These are phyloP conservation scores for Besnoitia besnoiti DNA, from an alignment of 169 alveolate genomes.

Conservation along the genomic window DNA sequence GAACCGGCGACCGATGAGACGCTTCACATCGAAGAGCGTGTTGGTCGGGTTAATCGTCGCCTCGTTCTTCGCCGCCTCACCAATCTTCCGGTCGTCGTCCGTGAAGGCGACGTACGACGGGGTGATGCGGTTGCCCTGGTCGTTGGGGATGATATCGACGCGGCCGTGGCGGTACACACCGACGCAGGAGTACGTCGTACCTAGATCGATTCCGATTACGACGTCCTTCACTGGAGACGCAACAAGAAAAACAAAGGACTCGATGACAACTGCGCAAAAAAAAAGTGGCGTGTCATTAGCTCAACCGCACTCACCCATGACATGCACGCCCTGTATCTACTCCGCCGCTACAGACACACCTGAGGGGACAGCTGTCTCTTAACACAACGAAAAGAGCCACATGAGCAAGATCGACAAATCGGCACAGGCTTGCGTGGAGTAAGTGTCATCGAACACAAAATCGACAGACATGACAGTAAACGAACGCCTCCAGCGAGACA, in stretches of 20 bases:
- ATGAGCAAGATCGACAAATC: no score
- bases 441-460: no score
- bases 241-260: neutral
- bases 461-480: no score
- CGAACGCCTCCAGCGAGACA: no score
- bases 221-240: conserved; percentile 88
- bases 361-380: no score
- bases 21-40: conserved; percentile 97
- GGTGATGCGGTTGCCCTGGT: conserved; percentile 96
- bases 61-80: conserved; percentile 98
- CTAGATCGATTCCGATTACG: conserved; percentile 97
- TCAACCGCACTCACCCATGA: no score
- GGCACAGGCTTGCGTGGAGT: no score
- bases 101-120: conserved; percentile 98
- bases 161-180: conserved; percentile 97
- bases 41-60: conserved; percentile 96
- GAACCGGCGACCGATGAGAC: conserved; percentile 97
- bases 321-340: no score
- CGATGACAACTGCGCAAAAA: no score
- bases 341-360: no score
- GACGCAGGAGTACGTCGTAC: conserved; percentile 98
- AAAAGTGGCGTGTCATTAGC: no score
- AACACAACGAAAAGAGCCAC: no score
- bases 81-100: conserved; percentile 94
- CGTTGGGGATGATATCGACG: conserved; percentile 97